Conservation (phyloP, 208 protist genomes). For the Trypanosoma scelopori region DNA sequence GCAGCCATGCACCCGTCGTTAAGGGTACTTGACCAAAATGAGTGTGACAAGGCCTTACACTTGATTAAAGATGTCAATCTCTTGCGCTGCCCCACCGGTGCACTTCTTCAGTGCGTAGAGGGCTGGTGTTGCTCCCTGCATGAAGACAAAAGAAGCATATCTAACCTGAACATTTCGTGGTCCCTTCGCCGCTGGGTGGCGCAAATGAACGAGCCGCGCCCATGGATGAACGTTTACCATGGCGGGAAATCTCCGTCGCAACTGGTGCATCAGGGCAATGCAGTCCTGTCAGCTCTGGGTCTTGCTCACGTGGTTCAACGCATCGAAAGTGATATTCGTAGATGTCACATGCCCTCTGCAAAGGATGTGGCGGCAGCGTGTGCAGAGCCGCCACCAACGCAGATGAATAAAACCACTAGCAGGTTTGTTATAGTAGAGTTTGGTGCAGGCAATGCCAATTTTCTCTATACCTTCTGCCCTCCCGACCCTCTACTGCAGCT, state of each 20-base stretch:
- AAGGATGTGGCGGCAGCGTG: background rate
- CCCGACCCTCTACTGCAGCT: conserved; percentile 17
- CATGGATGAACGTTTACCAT: conserved; percentile 16
- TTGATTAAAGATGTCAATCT: background rate
- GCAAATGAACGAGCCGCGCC: background rate
- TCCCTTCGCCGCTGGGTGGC: background rate
- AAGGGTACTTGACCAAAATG: background rate
- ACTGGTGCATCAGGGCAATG: conserved; percentile 13
- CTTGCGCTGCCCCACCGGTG: background rate
- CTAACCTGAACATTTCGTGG: background rate
- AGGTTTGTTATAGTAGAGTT: conserved; percentile 15
- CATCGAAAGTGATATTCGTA: conserved; percentile 17
- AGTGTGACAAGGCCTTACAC: background rate
- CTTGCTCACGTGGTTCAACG: conserved; percentile 5
- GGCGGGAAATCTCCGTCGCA: conserved; percentile 5
- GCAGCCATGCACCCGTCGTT: background rate
- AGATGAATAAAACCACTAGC: background rate
- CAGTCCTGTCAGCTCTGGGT: conserved; percentile 9
- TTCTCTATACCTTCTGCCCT: conserved; percentile 19
- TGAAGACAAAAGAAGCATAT: background rate
- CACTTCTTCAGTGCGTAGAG: conserved; percentile 1
- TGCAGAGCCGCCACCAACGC: background rate
- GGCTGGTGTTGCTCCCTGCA: background rate
- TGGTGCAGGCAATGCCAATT: conserved; percentile 14
- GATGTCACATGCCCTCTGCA: background rate